Conservation (phyloP, 768 basidiomycete genomes). For the Kwoniella mangroviensis region DNA sequence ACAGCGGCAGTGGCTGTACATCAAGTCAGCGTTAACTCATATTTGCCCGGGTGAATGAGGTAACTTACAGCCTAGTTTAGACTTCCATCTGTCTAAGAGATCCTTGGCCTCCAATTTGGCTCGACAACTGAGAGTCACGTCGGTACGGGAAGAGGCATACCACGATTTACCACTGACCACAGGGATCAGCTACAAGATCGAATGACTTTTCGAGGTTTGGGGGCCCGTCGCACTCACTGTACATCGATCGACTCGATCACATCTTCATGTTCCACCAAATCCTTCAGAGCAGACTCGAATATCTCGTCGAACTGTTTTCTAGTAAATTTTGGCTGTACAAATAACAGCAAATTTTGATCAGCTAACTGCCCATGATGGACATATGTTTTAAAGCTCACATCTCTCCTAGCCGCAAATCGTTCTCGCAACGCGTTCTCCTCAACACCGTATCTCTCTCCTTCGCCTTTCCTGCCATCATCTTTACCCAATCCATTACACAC, state of each 20-base stretch:
- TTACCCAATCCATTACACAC: slow-evolving; percentile 55
- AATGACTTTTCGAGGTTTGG: too few relatives aligned
- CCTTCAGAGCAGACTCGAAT: slow-evolving; percentile 57
- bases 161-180: slow-evolving; percentile 51
- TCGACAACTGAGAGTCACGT: slow-evolving; percentile 58
- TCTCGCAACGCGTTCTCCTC: slow-evolving; percentile 36
- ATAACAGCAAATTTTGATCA: slow-evolving; percentile 14
- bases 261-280: slow-evolving; percentile 59
- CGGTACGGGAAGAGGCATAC: slow-evolving; percentile 57
- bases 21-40: slow-evolving; percentile 3
- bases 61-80: slow-evolving; percentile 50
- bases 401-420: slow-evolving; percentile 37
- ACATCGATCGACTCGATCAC: slow-evolving; percentile 51
- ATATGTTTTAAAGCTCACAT: slow-evolving; percentile 34
- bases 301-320: slow-evolving; percentile 54
- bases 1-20: slow-evolving; percentile 37
- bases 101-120: slow-evolving; percentile 48
- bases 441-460: slow-evolving; percentile 44
- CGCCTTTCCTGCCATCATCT: slow-evolving; percentile 45
- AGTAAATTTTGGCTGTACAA: slow-evolving; percentile 35
- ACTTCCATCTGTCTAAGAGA: slow-evolving; percentile 54
- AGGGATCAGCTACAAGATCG: neutral
- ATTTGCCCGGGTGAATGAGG: neutral
- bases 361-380: neutral
- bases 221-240: slow-evolving; percentile 44